Evolutionary conservation across 2,329 filamentous ascomycete species (phyloP).

Genomic region (Aspergillus ustus): DNA sequence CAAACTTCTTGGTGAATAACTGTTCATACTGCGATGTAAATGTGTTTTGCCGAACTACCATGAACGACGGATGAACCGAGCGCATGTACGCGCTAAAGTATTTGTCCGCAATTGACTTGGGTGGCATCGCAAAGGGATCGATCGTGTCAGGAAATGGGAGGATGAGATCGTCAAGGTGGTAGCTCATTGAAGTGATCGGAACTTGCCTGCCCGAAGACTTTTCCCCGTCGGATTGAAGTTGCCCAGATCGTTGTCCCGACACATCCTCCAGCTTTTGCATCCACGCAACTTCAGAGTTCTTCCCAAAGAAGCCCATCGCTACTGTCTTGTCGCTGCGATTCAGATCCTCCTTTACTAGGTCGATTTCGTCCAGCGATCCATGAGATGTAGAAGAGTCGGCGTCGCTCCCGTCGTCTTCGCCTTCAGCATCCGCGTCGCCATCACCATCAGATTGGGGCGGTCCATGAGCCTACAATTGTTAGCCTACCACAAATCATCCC

Average conservation of each 20-base stretch:
- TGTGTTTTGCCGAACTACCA: constrained; percentile 42
- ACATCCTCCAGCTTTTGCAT: constrained; percentile 44
- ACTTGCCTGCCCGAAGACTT: constrained; percentile 18
- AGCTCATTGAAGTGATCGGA: constrained; percentile 37
- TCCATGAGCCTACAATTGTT: background rate
- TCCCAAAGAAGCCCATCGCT: constrained; percentile 48
- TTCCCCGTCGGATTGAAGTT: constrained; percentile 2
- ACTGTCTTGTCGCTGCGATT: constrained; percentile 41
- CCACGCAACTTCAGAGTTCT: constrained; percentile 51
- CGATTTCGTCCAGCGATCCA: constrained; percentile 47
- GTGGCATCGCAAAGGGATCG: constrained; percentile 43
- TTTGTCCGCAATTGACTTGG: constrained; percentile 41
- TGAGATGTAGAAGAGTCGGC: constrained; percentile 29
- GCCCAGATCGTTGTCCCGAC: constrained; percentile 27
- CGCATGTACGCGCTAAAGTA: constrained; percentile 46
- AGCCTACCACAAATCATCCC: background rate
- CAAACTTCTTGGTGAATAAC: constrained; percentile 31
- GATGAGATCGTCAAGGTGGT: constrained; percentile 46
- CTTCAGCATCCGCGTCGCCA: constrained; percentile 2
- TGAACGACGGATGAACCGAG: constrained; percentile 46
- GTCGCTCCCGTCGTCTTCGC: constrained; percentile 24
- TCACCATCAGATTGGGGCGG: constrained; percentile 15
- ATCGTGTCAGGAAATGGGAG: constrained; percentile 40
- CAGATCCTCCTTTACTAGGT: constrained; percentile 48
- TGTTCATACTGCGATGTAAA: constrained; percentile 46